Base-by-base conservation (phyloP, 106 monocot species). In the Acorus gramineus region DNA sequence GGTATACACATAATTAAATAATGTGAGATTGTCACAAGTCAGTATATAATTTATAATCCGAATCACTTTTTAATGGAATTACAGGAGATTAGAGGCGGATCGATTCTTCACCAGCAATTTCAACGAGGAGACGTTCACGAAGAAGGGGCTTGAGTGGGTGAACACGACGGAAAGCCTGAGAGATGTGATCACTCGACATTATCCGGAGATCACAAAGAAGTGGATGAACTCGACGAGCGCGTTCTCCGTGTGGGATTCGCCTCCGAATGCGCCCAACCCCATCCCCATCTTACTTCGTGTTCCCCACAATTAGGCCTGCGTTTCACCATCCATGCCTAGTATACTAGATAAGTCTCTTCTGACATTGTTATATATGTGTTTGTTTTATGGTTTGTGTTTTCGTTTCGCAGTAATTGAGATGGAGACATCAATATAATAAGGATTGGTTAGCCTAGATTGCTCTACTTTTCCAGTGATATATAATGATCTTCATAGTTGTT, bases 191-290 rank as follows among this genome's bases (percentile, higher is more conserved):
- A 10, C 67, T 4, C 79, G 86, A 14, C 86, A 82, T 42, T 68
- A 70, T 48, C 86, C 86, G 3, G 54, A 77, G 4, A 70, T 77
- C 13, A 67, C 62, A 9, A 47, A 50, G 2, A 79, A 82, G 46
- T 86, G 76, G 79, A 60, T 86, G 59, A 82, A 86, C 43, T 79
- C 82, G 5, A 74, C 76, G 2, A 86, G 86, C 53, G 86, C 79
- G 9, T 86, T 82, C 61, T 77, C 86, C 6, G 82, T 86, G 6
- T 86, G 86, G 86, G 86, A 86, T 68, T 65, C 86, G 2, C 74
- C 82, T 14, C 66, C 71, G 43, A 69, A 82, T 9, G 5, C 66
- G 46, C 53, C 44, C 57, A 82, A 73, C 44, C 12, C 7, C 3
- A 54, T 82, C 12, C 78, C 78, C 2, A 70, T 78, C 14, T 65